Evolutionary conservation across 305 asterid genomes (phyloP).

Genomic region (Solanum chacoense): DNA sequence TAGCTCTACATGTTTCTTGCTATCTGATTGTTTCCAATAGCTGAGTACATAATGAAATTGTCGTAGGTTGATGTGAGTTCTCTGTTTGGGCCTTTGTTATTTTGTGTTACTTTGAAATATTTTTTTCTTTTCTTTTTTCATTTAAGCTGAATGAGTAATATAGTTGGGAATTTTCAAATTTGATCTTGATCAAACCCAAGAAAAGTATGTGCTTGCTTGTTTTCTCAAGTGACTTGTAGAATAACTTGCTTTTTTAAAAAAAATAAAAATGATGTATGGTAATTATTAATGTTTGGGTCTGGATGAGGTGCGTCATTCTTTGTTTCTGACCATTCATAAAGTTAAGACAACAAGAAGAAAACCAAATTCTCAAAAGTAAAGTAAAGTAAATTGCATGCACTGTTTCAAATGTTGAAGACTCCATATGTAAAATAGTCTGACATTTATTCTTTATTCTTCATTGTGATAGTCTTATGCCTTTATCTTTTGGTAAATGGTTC

Average conservation of each 20-base stretch:
- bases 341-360: background rate
- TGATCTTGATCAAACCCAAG: background rate
- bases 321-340: background rate
- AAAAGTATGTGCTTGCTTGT: background rate
- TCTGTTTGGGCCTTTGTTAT: background rate
- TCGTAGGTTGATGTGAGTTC: background rate
- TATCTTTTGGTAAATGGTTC: background rate
- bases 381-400: background rate
- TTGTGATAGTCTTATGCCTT: background rate
- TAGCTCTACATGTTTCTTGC: background rate
- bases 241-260: background rate
- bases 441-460: background rate
- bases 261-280: background rate
- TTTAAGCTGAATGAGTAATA: background rate
- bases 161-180: background rate
- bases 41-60: background rate
- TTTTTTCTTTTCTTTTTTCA: background rate
- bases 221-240: background rate
- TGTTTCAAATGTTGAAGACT: background rate
- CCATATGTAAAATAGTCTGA: background rate
- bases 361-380: background rate
- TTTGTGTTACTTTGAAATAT: background rate
- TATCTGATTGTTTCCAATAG: background rate
- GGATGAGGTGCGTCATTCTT: background rate
- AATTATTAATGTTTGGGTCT: background rate